Percentiles rank a stretch among this genome's conserved stretches.
Evolutionary conservation across 2,329 filamentous ascomycete genomes (phyloP).

Genomic region (Lachnellula suecica): DNA sequence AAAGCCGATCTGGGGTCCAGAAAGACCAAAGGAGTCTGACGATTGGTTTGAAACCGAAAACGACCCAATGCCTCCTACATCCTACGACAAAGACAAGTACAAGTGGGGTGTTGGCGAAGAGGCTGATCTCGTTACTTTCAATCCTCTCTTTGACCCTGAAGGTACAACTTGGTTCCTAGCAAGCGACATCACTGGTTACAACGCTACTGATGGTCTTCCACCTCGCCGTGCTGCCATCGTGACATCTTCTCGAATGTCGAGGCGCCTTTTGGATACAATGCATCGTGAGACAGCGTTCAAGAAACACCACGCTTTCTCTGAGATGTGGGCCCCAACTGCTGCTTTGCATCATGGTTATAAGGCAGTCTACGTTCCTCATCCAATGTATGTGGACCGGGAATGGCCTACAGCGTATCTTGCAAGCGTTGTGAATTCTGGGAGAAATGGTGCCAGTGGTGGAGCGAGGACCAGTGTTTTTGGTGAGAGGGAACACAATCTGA

Average conservation of each 20-base stretch:
- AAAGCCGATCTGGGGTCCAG: conserved; percentile 80
- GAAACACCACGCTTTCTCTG: conserved; percentile 88
- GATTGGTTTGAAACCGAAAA: conserved; percentile 73
- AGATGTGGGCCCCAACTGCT: conserved; percentile 92
- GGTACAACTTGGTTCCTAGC: conserved; percentile 81
- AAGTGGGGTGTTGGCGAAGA: conserved; percentile 87
- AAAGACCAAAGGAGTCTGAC: conserved; percentile 62
- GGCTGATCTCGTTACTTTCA: conserved; percentile 88
- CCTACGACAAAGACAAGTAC: conserved; percentile 77
- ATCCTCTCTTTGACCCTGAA: conserved; percentile 87
- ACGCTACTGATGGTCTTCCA: conserved; percentile 61
- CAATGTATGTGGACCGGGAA: conserved; percentile 80
- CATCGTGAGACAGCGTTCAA: conserved; percentile 83
- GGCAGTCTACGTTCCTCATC: conserved; percentile 87
- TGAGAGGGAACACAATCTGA: conserved; percentile 85
- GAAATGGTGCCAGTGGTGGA: conserved; percentile 73
- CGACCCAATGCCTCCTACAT: conserved; percentile 71
- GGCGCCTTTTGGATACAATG: conserved; percentile 79
- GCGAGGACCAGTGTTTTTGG: conserved; percentile 72
- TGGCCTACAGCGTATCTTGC: conserved; percentile 83
- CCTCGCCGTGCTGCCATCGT: conserved; percentile 85
- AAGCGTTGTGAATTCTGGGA: conserved; percentile 75
- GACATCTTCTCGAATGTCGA: conserved; percentile 80
- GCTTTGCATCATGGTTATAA: conserved; percentile 92
- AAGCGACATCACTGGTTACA: conserved; percentile 84